Evolutionary conservation across 495 filamentous ascomycete species (phyloP).

Genomic region (Neurospora terricola): DNA sequence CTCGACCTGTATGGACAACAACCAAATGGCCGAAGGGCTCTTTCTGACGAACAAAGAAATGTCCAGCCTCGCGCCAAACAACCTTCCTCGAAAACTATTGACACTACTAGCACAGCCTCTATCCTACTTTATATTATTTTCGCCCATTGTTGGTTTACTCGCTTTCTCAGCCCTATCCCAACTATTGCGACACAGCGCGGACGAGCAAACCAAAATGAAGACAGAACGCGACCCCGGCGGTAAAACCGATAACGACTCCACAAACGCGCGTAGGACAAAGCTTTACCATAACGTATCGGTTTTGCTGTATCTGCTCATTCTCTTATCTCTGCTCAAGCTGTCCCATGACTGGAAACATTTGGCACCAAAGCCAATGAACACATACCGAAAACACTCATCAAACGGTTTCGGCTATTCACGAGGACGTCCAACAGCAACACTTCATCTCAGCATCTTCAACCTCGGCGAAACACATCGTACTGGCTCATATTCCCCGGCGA

Average conservation of each 20-base stretch:
- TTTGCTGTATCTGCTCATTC: not conserved
- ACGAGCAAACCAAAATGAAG: not conserved
- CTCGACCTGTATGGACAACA: not conserved
- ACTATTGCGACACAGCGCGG: not conserved
- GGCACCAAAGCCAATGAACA: not conserved
- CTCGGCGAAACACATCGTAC: not conserved
- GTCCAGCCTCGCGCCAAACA: not conserved
- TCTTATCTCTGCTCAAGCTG: not conserved
- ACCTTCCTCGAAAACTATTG: not conserved
- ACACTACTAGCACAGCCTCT: not conserved
- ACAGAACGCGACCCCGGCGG: not conserved
- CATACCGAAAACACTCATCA: not conserved
- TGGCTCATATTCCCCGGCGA: not conserved
- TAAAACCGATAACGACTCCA: not conserved
- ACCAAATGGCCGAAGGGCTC: not conserved
- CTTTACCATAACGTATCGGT: not conserved
- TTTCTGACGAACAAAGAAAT: not conserved
- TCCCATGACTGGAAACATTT: not conserved
- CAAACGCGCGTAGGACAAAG: not conserved
- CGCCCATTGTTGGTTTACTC: not conserved
- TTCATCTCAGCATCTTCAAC: not conserved
- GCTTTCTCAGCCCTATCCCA: not conserved
- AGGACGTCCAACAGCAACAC: not conserved
- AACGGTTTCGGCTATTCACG: not conserved
- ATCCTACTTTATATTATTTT: not conserved